Base-by-base conservation (phyloP, 2,329 filamentous ascomycete species). In the Fusarium sp. region DNA sequence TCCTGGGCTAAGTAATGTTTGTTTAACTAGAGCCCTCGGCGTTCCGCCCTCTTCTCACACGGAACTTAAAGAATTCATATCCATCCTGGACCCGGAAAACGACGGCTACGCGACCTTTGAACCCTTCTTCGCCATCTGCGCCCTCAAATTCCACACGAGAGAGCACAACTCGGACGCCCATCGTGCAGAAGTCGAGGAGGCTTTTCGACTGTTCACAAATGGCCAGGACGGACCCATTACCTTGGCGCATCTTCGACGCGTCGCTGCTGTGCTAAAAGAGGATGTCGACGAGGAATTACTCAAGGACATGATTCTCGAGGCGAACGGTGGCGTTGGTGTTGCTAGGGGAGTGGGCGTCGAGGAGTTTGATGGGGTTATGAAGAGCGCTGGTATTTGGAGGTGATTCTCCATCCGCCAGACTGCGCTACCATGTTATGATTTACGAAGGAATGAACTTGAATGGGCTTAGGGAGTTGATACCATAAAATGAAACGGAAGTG, bases 291-390 rank as follows among this genome's bases (percentile, higher is more conserved):
- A 98, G 76, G 91, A 93, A 52, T 82, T 97, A 78, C 83, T 99
- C 78, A 90, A 89, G 83, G 94, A 98, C 83, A 99, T 99, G 96
- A 92, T 99, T 63, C 84, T 94, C 52, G 95, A 98, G 85, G 96
- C 95, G 52, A 98, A 97, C 80, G 93, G 93, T 5, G 94, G 93
- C 3, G 89, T 87, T 7, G 91, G 92, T 18, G 87, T 92, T 14
- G 88, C 85, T 40, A 87, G 85, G 61, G 93, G 92, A 11, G 95
- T 97, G 13, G 89, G 85, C 42, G 85, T 91, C 77, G 91, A 92
- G 56, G 93, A 98, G 77, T 97, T 97, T 82, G 92, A 94, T 81
- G 89, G 89, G 59, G 93, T 97, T 8, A 95, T 97, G 94, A 88
- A 86, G 71, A 86, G 92, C 75, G 95, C 94, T 9, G 94, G 94